Evolutionary conservation across 148 eudicot species (phyloP).

Genomic region (Vaccinium myrtillus): DNA sequence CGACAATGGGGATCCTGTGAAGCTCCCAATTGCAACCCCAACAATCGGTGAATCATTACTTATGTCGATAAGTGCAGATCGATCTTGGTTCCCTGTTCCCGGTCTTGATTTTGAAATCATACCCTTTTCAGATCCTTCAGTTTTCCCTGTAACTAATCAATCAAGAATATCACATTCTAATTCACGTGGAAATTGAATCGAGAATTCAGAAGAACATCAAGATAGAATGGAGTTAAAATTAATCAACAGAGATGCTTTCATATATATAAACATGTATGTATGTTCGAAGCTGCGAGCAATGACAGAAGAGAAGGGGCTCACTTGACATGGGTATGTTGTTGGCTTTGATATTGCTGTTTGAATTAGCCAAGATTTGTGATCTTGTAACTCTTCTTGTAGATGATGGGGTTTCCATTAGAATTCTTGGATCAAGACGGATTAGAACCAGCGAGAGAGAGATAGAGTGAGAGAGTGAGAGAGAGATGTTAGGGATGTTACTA

Average conservation of each 20-base stretch:
- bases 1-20: constrained; percentile 55
- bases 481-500: background rate
- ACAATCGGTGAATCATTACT: constrained; percentile 92
- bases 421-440: background rate
- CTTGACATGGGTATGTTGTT: constrained; percentile 24
- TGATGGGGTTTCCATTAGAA: constrained; percentile 77
- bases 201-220: no score
- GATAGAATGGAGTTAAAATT: no score
- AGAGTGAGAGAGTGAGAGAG: constrained; percentile 4
- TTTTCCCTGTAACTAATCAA: constrained; percentile 37
- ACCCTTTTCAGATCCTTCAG: constrained; percentile 51
- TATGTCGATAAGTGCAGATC: constrained; percentile 61
- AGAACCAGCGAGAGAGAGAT: background rate
- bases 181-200: background rate
- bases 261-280: no score
- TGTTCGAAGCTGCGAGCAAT: background rate
- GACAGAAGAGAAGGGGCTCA: background rate
- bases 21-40: constrained; percentile 64
- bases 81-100: constrained; percentile 31
- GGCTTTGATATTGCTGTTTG: constrained; percentile 12
- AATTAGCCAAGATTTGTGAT: constrained; percentile 53
- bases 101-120: constrained; percentile 32
- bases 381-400: constrained; percentile 66
- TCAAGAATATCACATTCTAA: background rate
- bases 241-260: no score